Conservation (phyloP, 805 yeast species). For the Maudiozyma turicensis region DNA sequence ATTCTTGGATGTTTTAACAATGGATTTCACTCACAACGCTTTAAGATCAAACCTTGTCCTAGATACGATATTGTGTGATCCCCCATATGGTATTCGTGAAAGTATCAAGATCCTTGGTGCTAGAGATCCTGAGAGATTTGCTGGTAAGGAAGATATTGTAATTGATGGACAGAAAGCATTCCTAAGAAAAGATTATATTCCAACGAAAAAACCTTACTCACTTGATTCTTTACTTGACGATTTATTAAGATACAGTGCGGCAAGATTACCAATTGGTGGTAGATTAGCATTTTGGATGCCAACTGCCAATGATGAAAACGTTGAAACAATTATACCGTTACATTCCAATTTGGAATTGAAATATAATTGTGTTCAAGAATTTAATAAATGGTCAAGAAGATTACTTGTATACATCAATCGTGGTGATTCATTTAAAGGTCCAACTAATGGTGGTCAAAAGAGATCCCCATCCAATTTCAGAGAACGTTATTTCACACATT, state of each 20-base stretch:
- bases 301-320: slow-evolving; percentile 78
- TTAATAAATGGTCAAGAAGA: slow-evolving; percentile 89
- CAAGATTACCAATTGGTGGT: slow-evolving; percentile 63
- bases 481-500: slow-evolving; percentile 66
- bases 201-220: slow-evolving; percentile 86
- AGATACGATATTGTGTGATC: slow-evolving; percentile 87
- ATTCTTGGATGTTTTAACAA: slow-evolving; percentile 69
- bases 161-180: slow-evolving; percentile 75
- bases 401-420: slow-evolving; percentile 70
- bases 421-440: slow-evolving; percentile 44
- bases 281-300: slow-evolving; percentile 97
- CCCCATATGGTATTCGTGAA: slow-evolving; percentile 96
- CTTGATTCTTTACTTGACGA: slow-evolving; percentile 71
- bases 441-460: slow-evolving; percentile 35
- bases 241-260: slow-evolving; percentile 60
- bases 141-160: slow-evolving; percentile 62
- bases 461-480: slow-evolving; percentile 52
- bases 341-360: slow-evolving; percentile 64
- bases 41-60: slow-evolving; percentile 51
- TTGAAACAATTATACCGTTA: slow-evolving; percentile 62
- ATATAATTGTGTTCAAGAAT: slow-evolving; percentile 74
- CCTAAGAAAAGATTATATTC: slow-evolving; percentile 72
- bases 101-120: slow-evolving; percentile 91
- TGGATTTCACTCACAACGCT: slow-evolving; percentile 93
- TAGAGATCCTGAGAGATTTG: slow-evolving; percentile 53